Conservation (phyloP, 768 basidiomycete species). For the Serpula lacrymans region DNA sequence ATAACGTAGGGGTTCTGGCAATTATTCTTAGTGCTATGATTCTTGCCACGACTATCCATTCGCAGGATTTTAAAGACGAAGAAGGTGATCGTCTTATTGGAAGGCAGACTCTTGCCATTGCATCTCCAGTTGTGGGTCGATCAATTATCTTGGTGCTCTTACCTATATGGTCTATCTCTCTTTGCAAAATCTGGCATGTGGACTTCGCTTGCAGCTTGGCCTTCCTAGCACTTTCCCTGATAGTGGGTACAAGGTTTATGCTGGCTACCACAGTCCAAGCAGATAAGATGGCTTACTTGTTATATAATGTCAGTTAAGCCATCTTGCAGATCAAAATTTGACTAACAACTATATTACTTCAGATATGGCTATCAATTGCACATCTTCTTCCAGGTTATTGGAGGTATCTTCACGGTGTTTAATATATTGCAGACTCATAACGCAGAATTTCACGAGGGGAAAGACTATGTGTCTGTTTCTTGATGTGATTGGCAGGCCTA, state of each 20-base stretch:
- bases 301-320: conserved; percentile 26
- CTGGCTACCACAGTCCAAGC: conserved; percentile 16
- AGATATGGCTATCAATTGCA: conserved; percentile 30
- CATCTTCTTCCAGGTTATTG: conserved; percentile 29
- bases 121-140: conserved; percentile 31
- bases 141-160: conserved; percentile 22
- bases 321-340: not conserved
- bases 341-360: not conserved
- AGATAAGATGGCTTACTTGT: conserved; percentile 24
- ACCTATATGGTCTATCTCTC: conserved; percentile 27
- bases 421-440: no score
- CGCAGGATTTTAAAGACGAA: conserved; percentile 37
- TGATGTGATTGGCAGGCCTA: no score
- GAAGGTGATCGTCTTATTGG: conserved; percentile 39
- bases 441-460: no score
- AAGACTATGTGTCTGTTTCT: no score
- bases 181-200: conserved; percentile 23
- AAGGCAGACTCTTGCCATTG: conserved; percentile 42
- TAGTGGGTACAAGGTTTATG: conserved; percentile 25
- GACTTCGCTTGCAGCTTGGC: conserved; percentile 22
- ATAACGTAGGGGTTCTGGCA: conserved; percentile 24
- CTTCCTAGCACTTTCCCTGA: conserved; percentile 20
- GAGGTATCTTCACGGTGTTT: conserved; percentile 24
- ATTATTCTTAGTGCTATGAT: conserved; percentile 27
- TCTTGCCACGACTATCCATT: conserved; percentile 34